Evolutionary conservation across 306 rosid genomes (phyloP).

Genomic region (Inga leiocalycina): DNA sequence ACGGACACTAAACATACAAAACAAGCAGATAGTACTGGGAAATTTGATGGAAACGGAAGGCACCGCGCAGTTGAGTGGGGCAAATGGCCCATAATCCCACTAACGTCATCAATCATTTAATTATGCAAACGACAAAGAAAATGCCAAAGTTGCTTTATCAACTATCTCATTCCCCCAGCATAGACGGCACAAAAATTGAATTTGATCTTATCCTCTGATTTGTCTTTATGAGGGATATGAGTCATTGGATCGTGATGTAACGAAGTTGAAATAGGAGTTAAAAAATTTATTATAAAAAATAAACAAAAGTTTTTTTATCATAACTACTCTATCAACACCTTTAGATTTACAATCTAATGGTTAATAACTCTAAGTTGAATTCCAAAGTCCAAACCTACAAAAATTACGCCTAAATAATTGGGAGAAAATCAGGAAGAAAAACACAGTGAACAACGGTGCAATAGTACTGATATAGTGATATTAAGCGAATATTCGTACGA

Average conservation of each 20-base stretch:
- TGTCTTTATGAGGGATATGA: background rate
- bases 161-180: background rate
- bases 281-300: too few species aligned
- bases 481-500: too few species aligned
- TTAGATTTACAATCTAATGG: background rate
- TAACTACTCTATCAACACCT: background rate
- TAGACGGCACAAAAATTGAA: background rate
- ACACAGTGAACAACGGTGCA: too few species aligned
- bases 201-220: too few species aligned
- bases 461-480: too few species aligned
- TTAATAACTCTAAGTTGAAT: background rate
- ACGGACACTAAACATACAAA: background rate
- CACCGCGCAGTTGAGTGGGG: background rate
- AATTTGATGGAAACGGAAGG: slow-evolving; percentile 5
- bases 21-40: background rate
- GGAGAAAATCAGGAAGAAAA: too few species aligned
- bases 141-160: background rate
- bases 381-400: background rate
- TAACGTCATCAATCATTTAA: background rate
- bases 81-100: slow-evolving; percentile 11
- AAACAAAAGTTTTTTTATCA: too few species aligned
- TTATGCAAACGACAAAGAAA: background rate
- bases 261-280: background rate
- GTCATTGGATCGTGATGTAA: background rate
- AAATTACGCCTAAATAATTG: background rate